phyloP scores from a whole-genome alignment of 2,329 filamentous ascomycete species.

The Trichoderma semiorbis region DNA sequence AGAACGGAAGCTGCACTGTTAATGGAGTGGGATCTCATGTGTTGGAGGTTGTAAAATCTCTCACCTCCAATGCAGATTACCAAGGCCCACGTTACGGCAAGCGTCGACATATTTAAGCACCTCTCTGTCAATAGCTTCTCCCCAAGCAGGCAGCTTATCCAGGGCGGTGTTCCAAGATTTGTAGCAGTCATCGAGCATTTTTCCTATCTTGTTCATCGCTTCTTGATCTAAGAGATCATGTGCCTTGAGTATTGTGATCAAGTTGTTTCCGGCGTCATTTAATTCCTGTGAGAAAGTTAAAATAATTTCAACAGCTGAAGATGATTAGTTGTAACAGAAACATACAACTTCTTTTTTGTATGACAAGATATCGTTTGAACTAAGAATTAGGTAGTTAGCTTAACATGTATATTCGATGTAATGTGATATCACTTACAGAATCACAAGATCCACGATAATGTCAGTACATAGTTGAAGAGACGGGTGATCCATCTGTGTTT shows the following conservation, averaged over 20 bases:
- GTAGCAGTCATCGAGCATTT: neutral
- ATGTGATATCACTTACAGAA: neutral
- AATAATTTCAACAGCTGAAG: neutral
- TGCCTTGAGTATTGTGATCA: neutral
- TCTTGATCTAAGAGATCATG: neutral
- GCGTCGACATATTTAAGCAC: neutral
- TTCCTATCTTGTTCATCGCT: neutral
- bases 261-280: neutral
- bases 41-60: neutral
- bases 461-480: neutral
- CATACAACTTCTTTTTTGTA: neutral
- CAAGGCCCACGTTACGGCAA: neutral
- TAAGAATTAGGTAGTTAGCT: neutral
- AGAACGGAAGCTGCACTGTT: neutral
- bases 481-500: neutral
- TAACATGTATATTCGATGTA: neutral
- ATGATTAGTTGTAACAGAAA: accelerated
- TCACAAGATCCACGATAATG: neutral
- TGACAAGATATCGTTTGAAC: neutral
- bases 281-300: neutral
- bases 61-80: neutral
- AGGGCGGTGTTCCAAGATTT: neutral
- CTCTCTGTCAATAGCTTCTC: neutral
- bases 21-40: neutral
- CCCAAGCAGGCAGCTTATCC: neutral